Evolutionary conservation across 768 basidiomycete species (phyloP).

Genomic region (Podaxis sp.): DNA sequence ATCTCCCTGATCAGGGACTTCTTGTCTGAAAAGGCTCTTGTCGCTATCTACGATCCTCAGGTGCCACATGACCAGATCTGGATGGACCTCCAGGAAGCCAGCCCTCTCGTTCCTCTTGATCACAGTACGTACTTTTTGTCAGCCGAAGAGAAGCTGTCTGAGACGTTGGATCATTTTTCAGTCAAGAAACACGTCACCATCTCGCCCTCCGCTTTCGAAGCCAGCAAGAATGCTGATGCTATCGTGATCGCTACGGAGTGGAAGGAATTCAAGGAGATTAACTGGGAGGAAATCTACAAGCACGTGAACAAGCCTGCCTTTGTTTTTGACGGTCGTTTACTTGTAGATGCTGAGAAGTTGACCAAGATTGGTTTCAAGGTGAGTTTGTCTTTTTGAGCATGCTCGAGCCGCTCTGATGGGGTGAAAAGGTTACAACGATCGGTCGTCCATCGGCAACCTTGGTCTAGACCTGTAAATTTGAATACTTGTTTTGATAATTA

Average conservation of each 20-base stretch:
- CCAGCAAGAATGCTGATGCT: conserved; percentile 87
- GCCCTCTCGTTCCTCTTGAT: conserved; percentile 61
- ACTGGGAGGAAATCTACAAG: conserved; percentile 85
- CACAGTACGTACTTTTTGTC: conserved; percentile 52
- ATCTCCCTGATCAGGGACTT: conserved; percentile 96
- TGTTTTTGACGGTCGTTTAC: conserved; percentile 89
- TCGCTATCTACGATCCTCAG: conserved; percentile 92
- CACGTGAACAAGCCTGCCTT: conserved; percentile 99
- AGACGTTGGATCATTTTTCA: conserved; percentile 25
- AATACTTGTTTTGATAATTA: not conserved
- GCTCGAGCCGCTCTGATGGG: not conserved
- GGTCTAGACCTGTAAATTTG: not conserved
- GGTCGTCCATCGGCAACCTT: conserved; percentile 4
- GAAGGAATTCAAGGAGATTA: conserved; percentile 93
- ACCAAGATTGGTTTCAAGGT: conserved; percentile 90
- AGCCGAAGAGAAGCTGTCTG: conserved; percentile 5
- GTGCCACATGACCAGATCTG: conserved; percentile 88
- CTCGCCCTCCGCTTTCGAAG: conserved; percentile 74
- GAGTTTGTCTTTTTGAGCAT: conserved; percentile 22
- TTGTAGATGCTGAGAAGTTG: conserved; percentile 80
- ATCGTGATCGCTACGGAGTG: conserved; percentile 97
- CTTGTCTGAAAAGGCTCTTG: conserved; percentile 80
- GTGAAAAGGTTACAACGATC: conserved; percentile 10
- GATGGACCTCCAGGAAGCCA: conserved; percentile 69
- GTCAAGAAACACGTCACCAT: conserved; percentile 91